Conservation (phyloP, 2,329 filamentous ascomycete genomes). For the Cladosporium cucumerinum region DNA sequence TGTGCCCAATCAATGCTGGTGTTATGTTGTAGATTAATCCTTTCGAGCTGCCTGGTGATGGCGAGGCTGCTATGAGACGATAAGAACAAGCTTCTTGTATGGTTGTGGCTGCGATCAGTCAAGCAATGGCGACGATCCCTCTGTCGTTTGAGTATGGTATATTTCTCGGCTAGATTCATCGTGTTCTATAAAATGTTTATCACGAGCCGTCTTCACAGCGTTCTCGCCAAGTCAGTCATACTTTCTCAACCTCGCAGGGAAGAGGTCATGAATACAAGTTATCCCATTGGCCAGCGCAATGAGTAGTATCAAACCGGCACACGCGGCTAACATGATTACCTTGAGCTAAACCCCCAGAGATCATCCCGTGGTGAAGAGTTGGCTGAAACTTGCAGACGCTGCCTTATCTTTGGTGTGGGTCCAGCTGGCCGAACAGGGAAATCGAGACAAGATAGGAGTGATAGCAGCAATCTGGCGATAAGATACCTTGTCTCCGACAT, state of each 20-base stretch:
- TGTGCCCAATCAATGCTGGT: not conserved
- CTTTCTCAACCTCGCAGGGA: not conserved
- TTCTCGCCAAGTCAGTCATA: not conserved
- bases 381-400: slow-evolving; percentile 9
- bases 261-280: not conserved
- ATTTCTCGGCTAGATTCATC: not conserved
- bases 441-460: slow-evolving; percentile 4
- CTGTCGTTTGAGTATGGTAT: not conserved
- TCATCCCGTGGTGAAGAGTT: not conserved
- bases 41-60: not conserved
- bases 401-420: slow-evolving; percentile 16
- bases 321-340: not conserved
- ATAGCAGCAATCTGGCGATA: slow-evolving; percentile 12
- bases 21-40: not conserved
- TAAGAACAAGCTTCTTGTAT: not conserved
- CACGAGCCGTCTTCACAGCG: not conserved
- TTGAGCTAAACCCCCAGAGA: not conserved
- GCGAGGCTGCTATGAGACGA: not conserved
- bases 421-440: slow-evolving; percentile 4
- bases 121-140: not conserved
- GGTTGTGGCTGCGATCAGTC: not conserved
- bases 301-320: not conserved
- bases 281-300: not conserved
- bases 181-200: not conserved
- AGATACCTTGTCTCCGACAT: not conserved